Evolutionary conservation across 805 yeast genomes (phyloP).

Genomic region (Yamadazyma nakazawae): DNA sequence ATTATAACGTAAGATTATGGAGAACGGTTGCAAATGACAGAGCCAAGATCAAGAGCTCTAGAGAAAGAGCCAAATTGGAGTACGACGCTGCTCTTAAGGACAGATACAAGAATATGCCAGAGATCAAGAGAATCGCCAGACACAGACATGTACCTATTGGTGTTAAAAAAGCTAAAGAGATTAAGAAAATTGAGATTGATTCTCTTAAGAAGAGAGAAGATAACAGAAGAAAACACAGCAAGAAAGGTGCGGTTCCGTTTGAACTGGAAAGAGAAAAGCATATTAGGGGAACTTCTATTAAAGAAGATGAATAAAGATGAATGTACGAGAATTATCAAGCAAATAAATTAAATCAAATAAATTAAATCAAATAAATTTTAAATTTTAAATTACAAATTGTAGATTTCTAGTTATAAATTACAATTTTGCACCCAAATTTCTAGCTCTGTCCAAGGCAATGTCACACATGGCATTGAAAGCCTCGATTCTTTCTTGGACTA

Average conservation of each 20-base stretch:
- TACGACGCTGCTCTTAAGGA: constrained; percentile 91
- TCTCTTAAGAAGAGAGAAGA: constrained; percentile 78
- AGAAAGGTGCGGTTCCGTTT: constrained; percentile 54
- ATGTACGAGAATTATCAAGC: neutral
- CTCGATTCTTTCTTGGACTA: constrained; percentile 52
- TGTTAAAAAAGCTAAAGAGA: constrained; percentile 85
- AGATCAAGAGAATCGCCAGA: constrained; percentile 80
- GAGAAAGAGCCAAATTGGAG: constrained; percentile 79
- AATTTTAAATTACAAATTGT: too few species aligned
- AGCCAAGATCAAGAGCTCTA: constrained; percentile 72
- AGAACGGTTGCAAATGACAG: constrained; percentile 83
- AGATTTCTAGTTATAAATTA: too few species aligned
- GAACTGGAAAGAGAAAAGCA: constrained; percentile 81
- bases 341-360: neutral
- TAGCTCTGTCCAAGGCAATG: constrained; percentile 76
- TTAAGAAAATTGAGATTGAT: constrained; percentile 69
- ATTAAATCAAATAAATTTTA: too few species aligned
- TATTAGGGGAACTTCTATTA: constrained; percentile 74
- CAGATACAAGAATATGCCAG: constrained; percentile 94
- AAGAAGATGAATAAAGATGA: constrained; percentile 27
- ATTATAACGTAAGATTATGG: constrained; percentile 94
- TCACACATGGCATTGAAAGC: constrained; percentile 91
- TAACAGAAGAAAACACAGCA: constrained; percentile 77
- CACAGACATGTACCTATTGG: constrained; percentile 90
- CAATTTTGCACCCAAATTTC: constrained; percentile 43